Evolutionary conservation across 192 early-diverging fungal species (phyloP), one percentile per base, ranked within the genome.

Genomic region (Rhizophagus clarus): DNA sequence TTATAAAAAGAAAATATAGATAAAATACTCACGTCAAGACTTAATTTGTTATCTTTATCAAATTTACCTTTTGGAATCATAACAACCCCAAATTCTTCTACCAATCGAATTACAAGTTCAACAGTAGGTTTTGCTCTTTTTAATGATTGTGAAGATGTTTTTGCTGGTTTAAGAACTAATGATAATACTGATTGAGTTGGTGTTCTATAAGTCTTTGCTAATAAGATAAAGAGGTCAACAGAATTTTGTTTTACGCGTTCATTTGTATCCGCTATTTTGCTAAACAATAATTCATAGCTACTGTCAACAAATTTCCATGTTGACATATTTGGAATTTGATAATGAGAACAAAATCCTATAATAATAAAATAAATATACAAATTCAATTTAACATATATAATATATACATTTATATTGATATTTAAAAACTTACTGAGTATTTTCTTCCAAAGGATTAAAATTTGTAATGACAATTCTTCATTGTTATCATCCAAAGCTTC

Each of bases 201-300:
- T 2, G 80, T 72, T 51, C 86, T 82, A 74, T 87, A 93, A 11
- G 86, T 79, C 31, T 90, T 88, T 15, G 82, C 84, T 26, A 93
- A 84, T 62, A 83, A 76, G 26, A 89, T 76, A 32, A 91, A 85
- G 37, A 89, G 37, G 47, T 90, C 84, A 2, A 84, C 68, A 15
- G 87, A 69, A 28, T 69, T 72, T 78, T 90, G 86, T 49, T 84
- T 86, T 15, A 91, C 81, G 10, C 91, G 85, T 10, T 88, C 77
- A 66, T 92, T 92, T 73, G 88, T 80, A 81, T 93, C 91, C 1
- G 85, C 83, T 20, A 86, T 79, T 70, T 90, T 89, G n/a, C 74
- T 60, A 40, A 93, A 82, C 26, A 93, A 82, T 10, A 80, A 63
- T 24, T 88, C 79, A 61, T 89, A 77, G 12, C 88, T 81, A 2